Base-by-base conservation (phyloP, 805 yeast genomes). In the Candida ascalaphidarum region DNA sequence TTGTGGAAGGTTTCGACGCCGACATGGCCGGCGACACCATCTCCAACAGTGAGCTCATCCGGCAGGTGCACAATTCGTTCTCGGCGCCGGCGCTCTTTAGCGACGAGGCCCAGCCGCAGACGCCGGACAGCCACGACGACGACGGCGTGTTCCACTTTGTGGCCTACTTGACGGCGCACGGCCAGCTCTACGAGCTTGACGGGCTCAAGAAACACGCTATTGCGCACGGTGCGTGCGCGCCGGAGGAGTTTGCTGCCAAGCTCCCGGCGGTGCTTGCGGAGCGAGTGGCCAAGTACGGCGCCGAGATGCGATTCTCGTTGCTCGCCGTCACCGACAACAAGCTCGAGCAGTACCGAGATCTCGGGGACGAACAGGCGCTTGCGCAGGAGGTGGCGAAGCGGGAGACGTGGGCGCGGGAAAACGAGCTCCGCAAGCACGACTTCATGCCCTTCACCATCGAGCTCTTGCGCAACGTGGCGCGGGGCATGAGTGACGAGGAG, bases 91-190 rank as follows among this genome's bases (percentile, higher is more conserved):
- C 57, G 20, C 58, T 72, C 19, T 64, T 74, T 27, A 56, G 63
- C 5, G 71, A 66, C 40, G 77, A 68, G 17, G 61, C 54, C 17
- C 31, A 39, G 19, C 27, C 34, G 7, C 34, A 33, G 18, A 46
- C 45, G 4, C 39, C 37, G 8, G 24, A 34, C 12, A 53, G 50
- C 31, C 55, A 55, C 28, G 65, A 67, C 20, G 50, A 65, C 32
- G 76, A 71, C 34, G 78, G 74, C 2, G 36, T 74, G 7, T 77
- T 62, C 48, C 84, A 77, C 41, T 77, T 74, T 38, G 58, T 77
- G 23, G 77, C 81, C 1, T 77, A 69, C 44, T 48, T 71, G 2
- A 52, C 47, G 21, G 45, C 50, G 19, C 48, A 65, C 29, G 73
- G 68, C 16, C 44, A 46, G 18, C 54, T 77, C 10, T 72, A 71